A percentile compares a stretch with the other conserved stretches of the same genome.
phyloP scores from a whole-genome alignment of 352 stramenopile species.

The Pythium rhizo-oryzae region DNA sequence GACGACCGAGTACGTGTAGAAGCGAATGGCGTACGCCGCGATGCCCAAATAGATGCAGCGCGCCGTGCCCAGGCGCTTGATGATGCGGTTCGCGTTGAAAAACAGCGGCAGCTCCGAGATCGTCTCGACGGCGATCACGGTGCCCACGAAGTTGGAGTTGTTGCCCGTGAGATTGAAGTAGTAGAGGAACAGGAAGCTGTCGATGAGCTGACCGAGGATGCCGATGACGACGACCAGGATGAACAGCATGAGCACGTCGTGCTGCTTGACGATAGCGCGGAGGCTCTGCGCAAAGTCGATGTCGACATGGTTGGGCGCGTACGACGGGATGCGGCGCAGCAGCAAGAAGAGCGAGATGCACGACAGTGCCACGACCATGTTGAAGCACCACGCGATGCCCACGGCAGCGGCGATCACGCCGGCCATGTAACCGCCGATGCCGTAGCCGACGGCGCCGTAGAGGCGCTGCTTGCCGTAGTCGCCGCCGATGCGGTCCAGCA shows the following conservation, averaged over 20 bases:
- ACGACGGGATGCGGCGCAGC: constrained; percentile 50
- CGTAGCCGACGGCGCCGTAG: constrained; percentile 71
- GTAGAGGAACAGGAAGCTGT: constrained; percentile 75
- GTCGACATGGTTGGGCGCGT: constrained; percentile 35
- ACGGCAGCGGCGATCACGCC: constrained; percentile 59
- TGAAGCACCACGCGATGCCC: constrained; percentile 80
- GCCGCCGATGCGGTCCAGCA: constrained; percentile 58
- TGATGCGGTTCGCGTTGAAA: constrained; percentile 74
- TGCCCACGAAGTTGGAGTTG: constrained; percentile 61
- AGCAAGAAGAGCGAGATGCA: constrained; percentile 62
- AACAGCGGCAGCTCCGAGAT: constrained; percentile 76
- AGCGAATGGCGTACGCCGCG: constrained; percentile 53
- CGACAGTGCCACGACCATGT: constrained; percentile 68
- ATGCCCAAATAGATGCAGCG: constrained; percentile 56
- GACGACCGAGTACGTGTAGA: constrained; percentile 67
- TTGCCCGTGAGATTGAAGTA: constrained; percentile 74
- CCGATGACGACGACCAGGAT: constrained; percentile 67
- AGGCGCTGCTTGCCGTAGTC: constrained; percentile 82
- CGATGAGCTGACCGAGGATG: constrained; percentile 59
- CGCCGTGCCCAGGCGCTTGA: constrained; percentile 57
- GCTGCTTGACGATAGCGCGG: constrained; percentile 46
- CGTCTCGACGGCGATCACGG: constrained; percentile 71
- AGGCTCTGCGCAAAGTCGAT: constrained; percentile 46
- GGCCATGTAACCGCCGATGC: constrained; percentile 63
- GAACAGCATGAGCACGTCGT: constrained; percentile 67